Evolutionary conservation across 441 rosid species (phyloP), one percentile per base, ranked within the genome.

Genomic region (Erodium moschatum): DNA sequence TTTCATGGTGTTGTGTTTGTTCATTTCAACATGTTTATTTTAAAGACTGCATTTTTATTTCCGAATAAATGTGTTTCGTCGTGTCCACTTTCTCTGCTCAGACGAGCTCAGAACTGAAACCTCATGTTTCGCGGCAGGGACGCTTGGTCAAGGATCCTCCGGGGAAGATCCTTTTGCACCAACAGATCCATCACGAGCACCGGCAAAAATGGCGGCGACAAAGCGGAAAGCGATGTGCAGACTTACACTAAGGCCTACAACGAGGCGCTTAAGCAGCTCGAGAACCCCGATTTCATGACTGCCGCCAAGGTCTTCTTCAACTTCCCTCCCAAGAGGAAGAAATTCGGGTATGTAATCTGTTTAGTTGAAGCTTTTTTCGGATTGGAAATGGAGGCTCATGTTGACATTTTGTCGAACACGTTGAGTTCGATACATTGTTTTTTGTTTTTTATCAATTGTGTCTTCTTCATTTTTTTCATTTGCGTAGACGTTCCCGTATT

Each of bases 281-380:
- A 83, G 15, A 89, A 86, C 24, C 85, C 87, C 44, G 91, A 90
- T 70, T 88, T 90, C 85, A 73, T 61, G 70, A 83, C 87, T 5
- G 91, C 97, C 33, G 78, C 91, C 38, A 81, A 85, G 79, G 87
- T 92, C 52, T 78, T 89, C 71, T 87, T 89, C 84, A 76, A 83
- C 65, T 77, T 70, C 13, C 82, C 85, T 21, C 81, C 89, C 3
- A 86, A 80, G 74, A 80, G 80, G 70, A 82, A 78, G 73, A 81
- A 87, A 67, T 86, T 89, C 67, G 96, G 96, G 96, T 92, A 86
- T 19, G 62, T 74, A 29, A 48, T 27, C 8, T 70, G 18, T 46
- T 65, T 69, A 19, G 38, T 35, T 27, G 29, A 16, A n/a, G 48
- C 8, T 20, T 12, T 27, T 33, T 33, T 33, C 13, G n/a, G 19